A percentile compares a stretch with the other conserved stretches of the same genome.
phyloP scores from a whole-genome alignment of 2,329 filamentous ascomycete species.

The Diaporthe citrichinensis region DNA sequence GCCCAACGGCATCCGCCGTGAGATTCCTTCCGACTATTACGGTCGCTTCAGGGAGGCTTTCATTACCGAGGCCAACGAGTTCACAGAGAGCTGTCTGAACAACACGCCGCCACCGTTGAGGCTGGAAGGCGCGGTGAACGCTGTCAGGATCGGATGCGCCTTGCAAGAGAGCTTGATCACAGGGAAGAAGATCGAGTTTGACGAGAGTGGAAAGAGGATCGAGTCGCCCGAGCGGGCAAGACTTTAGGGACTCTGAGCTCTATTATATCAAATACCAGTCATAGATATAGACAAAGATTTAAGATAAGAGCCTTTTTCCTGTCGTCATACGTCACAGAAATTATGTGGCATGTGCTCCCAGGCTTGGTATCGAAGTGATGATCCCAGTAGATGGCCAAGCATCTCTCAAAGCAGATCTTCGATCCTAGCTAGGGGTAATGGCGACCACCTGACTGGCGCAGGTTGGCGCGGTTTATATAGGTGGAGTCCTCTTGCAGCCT shows the following conservation, averaged over 20 bases:
- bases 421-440: not conserved
- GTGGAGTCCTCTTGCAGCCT: not conserved
- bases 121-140: conserved; percentile 31
- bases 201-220: conserved; percentile 35
- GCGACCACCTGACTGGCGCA: not conserved
- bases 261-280: not conserved
- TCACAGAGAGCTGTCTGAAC: conserved; percentile 36
- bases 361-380: not conserved
- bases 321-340: not conserved
- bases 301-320: not conserved
- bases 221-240: conserved; percentile 18
- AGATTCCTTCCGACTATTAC: conserved; percentile 32
- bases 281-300: not conserved
- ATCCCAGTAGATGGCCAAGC: not conserved
- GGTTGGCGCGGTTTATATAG: not conserved
- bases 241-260: not conserved
- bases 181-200: conserved; percentile 38
- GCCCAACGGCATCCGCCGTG: conserved; percentile 18
- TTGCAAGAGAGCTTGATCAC: conserved; percentile 37
- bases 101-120: conserved; percentile 35
- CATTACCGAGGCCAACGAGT: conserved; percentile 40
- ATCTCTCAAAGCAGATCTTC: not conserved
- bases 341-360: not conserved
- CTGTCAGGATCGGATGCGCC: conserved; percentile 34
- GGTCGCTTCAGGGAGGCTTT: conserved; percentile 37